These are phyloP conservation scores for Kwoniella newhampshirensis DNA, from an alignment of 768 basidiomycete species.

Conservation along the genomic window DNA sequence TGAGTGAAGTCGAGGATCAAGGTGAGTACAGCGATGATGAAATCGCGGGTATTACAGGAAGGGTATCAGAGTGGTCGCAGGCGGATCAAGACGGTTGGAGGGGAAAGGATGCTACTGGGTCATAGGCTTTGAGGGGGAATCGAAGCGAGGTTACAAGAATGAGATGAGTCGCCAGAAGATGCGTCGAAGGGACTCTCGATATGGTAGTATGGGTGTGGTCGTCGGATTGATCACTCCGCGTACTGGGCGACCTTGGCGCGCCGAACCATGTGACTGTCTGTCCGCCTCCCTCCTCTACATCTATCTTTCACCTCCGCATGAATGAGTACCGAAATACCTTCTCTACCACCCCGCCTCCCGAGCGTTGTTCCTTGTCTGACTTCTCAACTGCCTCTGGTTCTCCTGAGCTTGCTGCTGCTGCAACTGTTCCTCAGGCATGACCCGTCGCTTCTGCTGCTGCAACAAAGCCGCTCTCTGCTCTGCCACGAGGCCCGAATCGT, in stretches of 20 bases:
- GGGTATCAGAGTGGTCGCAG: background rate
- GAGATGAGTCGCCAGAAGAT: background rate
- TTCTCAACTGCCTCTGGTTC: slow-evolving; percentile 44
- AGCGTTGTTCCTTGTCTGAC: slow-evolving; percentile 39
- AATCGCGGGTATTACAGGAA: slow-evolving; percentile 2
- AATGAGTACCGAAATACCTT: background rate
- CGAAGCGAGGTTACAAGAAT: background rate
- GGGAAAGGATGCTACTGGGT: no score
- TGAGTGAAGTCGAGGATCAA: slow-evolving; percentile 8
- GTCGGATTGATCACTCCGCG: background rate
- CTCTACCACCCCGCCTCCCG: slow-evolving; percentile 29
- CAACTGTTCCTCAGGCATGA: slow-evolving; percentile 19
- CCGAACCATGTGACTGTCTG: slow-evolving; percentile 16
- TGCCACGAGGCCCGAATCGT: slow-evolving; percentile 9
- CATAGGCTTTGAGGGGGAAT: no score
- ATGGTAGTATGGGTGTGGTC: background rate
- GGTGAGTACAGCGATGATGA: background rate
- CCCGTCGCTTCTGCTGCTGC: slow-evolving; percentile 21
- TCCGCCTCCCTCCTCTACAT: slow-evolving; percentile 3
- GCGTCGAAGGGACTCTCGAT: background rate
- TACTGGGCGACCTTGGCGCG: slow-evolving; percentile 7
- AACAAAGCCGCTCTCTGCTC: slow-evolving; percentile 6
- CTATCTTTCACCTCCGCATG: background rate
- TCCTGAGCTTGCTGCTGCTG: slow-evolving; percentile 22
- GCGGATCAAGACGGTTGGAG: no score